Evolutionary conservation across 2,329 filamentous ascomycete species (phyloP).

Genomic region (Ceratocystis variospora): DNA sequence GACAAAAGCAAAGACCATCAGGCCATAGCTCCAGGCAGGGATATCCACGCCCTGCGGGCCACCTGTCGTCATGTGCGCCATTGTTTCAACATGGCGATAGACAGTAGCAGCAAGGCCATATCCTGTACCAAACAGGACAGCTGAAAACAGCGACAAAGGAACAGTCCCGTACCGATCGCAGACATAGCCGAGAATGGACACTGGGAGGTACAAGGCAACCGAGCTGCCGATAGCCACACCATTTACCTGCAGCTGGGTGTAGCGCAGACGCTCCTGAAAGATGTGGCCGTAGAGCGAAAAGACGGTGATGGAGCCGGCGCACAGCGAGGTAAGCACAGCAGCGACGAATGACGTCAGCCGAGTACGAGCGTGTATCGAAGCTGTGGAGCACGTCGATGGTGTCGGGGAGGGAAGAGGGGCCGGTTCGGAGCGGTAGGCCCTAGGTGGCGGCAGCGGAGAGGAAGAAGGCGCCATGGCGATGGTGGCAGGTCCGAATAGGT

Average conservation of each 20-base stretch:
- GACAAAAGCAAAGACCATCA: conserved; percentile 78
- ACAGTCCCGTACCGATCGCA: conserved; percentile 81
- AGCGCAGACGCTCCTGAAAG: conserved; percentile 73
- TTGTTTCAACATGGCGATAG: conserved; percentile 41
- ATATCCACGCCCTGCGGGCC: conserved; percentile 23
- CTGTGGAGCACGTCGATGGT: conserved; percentile 1
- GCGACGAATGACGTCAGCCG: conserved; percentile 34
- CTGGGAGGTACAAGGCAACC: conserved; percentile 80
- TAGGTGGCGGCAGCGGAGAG: background rate
- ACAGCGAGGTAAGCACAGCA: conserved; percentile 48
- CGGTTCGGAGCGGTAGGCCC: background rate
- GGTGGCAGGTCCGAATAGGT: background rate
- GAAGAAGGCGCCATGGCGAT: background rate
- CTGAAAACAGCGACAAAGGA: conserved; percentile 59
- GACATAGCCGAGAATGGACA: conserved; percentile 75
- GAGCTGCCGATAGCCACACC: conserved; percentile 76
- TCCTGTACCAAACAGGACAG: conserved; percentile 60
- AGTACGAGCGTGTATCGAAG: conserved; percentile 1
- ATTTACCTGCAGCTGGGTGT: conserved; percentile 87
- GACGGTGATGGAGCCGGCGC: conserved; percentile 80
- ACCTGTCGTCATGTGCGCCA: conserved; percentile 24
- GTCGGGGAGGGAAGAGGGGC: conserved; percentile 7
- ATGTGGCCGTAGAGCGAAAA: conserved; percentile 90
- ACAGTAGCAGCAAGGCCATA: conserved; percentile 73
- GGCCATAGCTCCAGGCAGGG: conserved; percentile 53